A percentile compares a stretch with the other conserved stretches of the same genome.
These are phyloP conservation scores for Colletotrichum gigasporum DNA, from an alignment of 2,329 filamentous ascomycete genomes.

Conservation along the genomic window DNA sequence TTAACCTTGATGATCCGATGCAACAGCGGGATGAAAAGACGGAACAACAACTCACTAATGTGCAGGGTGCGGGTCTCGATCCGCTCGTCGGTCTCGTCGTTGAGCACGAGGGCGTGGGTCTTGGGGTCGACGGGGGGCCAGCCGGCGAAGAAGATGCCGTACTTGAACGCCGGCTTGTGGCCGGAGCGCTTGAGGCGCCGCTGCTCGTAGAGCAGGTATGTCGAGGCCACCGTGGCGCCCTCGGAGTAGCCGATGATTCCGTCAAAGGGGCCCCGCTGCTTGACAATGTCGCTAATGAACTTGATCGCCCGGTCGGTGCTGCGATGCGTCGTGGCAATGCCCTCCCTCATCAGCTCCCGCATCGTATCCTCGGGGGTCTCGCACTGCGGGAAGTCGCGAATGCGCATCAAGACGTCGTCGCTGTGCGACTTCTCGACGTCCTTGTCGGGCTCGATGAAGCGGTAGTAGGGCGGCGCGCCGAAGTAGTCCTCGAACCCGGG, in stretches of 20 bases:
- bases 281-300: conserved; percentile 54
- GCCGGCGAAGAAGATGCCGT: conserved; percentile 61
- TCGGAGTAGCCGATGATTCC: conserved; percentile 70
- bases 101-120: conserved; percentile 54
- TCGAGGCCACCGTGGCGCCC: conserved; percentile 65
- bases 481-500: conserved; percentile 66
- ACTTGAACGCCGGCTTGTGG: conserved; percentile 51
- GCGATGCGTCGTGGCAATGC: conserved; percentile 46
- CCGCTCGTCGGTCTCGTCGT: conserved; percentile 57
- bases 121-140: conserved; percentile 61
- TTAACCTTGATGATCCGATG: neutral
- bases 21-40: neutral
- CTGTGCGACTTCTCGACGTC: conserved; percentile 52
- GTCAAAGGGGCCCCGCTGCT: conserved; percentile 56
- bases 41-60: conserved; percentile 51
- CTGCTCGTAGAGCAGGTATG: conserved; percentile 60
- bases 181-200: conserved; percentile 39
- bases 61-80: conserved; percentile 64
- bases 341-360: conserved; percentile 56
- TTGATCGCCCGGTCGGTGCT: conserved; percentile 53
- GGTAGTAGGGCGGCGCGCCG: conserved; percentile 62
- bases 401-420: conserved; percentile 58
- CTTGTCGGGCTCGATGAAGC: conserved; percentile 62
- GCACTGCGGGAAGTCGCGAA: conserved; percentile 63
- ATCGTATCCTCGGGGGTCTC: conserved; percentile 65